phyloP scores from a whole-genome alignment of 805 yeast genomes.

The Suhomyces xylopsoci region DNA sequence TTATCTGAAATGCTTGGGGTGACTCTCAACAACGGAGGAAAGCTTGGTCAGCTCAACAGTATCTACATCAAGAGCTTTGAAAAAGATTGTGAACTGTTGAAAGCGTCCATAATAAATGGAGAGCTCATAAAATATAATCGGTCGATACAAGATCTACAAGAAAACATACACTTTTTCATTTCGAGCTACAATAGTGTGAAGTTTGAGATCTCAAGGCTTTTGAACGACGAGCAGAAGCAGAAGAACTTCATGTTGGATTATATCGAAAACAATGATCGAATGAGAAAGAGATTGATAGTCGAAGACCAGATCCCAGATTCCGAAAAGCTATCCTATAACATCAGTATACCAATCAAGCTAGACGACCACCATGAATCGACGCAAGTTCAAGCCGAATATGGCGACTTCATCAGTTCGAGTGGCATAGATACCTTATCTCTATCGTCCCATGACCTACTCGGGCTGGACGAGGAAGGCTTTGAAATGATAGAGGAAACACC shows the following conservation, averaged over 20 bases:
- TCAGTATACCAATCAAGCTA: conserved; percentile 35
- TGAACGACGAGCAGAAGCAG: conserved; percentile 15
- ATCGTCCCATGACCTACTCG: conserved; percentile 11
- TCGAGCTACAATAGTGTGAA: conserved; percentile 48
- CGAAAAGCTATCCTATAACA: conserved; percentile 40
- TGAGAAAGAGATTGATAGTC: conserved; percentile 58
- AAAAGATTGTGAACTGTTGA: conserved; percentile 34
- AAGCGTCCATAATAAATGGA: conserved; percentile 32
- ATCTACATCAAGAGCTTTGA: conserved; percentile 32
- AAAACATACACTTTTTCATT: conserved; percentile 50
- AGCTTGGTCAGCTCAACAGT: conserved; percentile 27
- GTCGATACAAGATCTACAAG: conserved; percentile 62
- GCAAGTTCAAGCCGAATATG: not conserved
- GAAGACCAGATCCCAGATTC: conserved; percentile 48
- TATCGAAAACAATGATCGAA: conserved; percentile 67
- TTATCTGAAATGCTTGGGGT: conserved; percentile 31
- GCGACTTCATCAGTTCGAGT: conserved; percentile 10
- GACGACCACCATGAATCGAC: conserved; percentile 12
- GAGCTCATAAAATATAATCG: conserved; percentile 53
- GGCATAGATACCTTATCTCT: conserved; percentile 28
- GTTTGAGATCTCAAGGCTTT: conserved; percentile 46
- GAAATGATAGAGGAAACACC: conserved; percentile 38
- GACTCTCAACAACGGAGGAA: conserved; percentile 36
- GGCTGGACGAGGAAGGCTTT: conserved; percentile 29
- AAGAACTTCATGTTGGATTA: conserved; percentile 54